Conservation (phyloP, 192 early-diverging fungal species). For the Podila epigama region DNA sequence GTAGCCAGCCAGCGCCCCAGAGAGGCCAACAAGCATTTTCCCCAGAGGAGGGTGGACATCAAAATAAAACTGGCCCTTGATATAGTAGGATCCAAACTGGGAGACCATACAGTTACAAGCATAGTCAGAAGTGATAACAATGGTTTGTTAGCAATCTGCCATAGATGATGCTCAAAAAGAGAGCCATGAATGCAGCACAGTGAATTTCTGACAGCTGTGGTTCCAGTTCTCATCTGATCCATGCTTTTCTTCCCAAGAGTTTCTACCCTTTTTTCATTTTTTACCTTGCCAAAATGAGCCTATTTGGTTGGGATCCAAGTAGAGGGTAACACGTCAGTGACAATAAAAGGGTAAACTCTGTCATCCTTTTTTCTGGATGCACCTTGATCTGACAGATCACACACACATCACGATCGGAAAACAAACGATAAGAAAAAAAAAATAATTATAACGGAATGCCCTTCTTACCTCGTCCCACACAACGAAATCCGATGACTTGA, state of each 20-base stretch:
- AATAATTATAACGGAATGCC: constrained; percentile 17
- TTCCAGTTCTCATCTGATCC: no score
- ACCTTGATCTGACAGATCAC: background rate
- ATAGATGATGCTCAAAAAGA: no score
- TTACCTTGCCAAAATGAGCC: constrained; percentile 69
- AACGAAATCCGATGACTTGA: constrained; percentile 65
- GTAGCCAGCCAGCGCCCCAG: constrained; percentile 84
- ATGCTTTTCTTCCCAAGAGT: no score
- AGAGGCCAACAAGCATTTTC: constrained; percentile 92
- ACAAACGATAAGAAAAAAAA: background rate
- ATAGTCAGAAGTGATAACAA: background rate
- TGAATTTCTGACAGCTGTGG: no score
- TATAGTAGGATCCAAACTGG: constrained; percentile 93
- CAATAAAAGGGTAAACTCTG: no score
- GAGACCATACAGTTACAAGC: constrained; percentile 2
- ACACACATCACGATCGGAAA: background rate
- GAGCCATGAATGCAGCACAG: no score
- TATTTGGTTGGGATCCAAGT: constrained; percentile 8
- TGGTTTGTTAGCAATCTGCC: no score
- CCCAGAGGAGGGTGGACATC: constrained; percentile 99
- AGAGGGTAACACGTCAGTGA: constrained; percentile 8
- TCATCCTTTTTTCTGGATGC: no score
- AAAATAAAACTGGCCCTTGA: constrained; percentile 94
- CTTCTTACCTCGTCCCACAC: constrained; percentile 83
- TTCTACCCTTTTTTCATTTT: background rate